Evolutionary conservation across 164 flowering plant genomes (phyloP), one percentile per base, ranked within the genome.

Genomic region (Warburgia ugandensis): DNA sequence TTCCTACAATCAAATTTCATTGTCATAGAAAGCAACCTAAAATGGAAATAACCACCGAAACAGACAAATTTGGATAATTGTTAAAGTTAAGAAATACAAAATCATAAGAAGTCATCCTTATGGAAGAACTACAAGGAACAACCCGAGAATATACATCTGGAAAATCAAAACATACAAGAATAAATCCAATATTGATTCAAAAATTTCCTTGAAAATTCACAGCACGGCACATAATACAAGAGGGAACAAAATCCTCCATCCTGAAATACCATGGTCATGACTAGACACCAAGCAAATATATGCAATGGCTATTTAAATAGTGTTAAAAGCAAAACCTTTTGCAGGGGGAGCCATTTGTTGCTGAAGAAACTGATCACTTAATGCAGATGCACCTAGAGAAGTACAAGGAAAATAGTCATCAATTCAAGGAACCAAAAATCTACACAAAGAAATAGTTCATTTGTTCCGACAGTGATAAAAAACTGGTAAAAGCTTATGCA

Each of bases 281-380:
- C 37, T 33, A 10, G 14, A 33, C 10, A 3, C 9, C 37, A 11
- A 33, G 14, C 37, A 11, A 33, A 11, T 10, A 10, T 10, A n/a
- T 11, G 14, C 37, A 10, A 4, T 10, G 17, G 17, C 42, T 6
- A 38, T 38, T 20, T 12, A 42, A 20, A 14, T 11, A 20, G 21
- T 11, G 45, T 3, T 14, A 0, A 22, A 22, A 42, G 25, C 28
- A 42, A 42, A 20, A 42, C 45, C 45, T 42, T 42, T 42, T 20
- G 45, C 6, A 21, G 45, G 26, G 45, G 45, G 45, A 42, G 45
- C 45, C 45, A 42, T 42, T 20, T 14, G 42, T 38, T 38, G 42
- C 7, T 38, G 17, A 16, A 38, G 42, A 16, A 14, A 14, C 42
- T 38, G 8, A n/a, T 9, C 42, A 10, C 42, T 21, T 38, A n/a